Percentiles rank a stretch among this genome's conserved stretches.
Conservation (phyloP, 108 stramenopile species). For the Pseudonitzschia pungens region DNA sequence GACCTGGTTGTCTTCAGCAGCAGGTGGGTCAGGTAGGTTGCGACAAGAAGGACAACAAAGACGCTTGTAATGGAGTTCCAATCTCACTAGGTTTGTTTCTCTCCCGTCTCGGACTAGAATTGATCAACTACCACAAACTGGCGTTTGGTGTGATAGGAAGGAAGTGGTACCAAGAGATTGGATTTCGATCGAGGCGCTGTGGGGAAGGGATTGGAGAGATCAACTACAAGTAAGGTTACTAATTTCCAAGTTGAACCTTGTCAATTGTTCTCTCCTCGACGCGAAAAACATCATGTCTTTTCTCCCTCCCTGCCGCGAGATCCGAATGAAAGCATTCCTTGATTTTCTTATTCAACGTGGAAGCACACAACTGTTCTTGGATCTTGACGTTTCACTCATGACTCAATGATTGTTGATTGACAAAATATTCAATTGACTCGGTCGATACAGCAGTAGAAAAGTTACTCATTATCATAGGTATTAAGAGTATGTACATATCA, state of each 20-base stretch:
- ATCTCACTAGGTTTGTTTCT: too few relatives aligned
- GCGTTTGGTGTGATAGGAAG: neutral
- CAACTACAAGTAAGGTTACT: neutral
- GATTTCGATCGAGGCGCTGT: neutral
- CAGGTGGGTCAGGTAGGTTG: neutral
- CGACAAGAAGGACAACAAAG: too few relatives aligned
- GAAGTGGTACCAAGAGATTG: neutral
- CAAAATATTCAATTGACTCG: too few relatives aligned
- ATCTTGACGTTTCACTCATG: neutral
- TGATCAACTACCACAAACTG: neutral
- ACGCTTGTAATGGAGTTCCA: too few relatives aligned
- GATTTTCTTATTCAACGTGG: neutral
- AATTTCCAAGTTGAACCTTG: neutral
- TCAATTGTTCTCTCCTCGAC: conserved; percentile 6
- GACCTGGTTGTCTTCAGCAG: neutral
- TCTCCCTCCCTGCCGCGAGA: neutral
- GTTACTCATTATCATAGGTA: too few relatives aligned
- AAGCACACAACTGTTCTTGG: neutral
- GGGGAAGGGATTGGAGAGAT: neutral
- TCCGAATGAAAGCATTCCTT: neutral
- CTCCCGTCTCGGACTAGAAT: too few relatives aligned
- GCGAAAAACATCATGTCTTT: conserved; percentile 5
- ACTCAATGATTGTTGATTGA: neutral
- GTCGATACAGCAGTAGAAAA: too few relatives aligned
- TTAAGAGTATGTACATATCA: too few relatives aligned